Base-by-base conservation (phyloP, 1,284 basidiomycete species). In the Meripilus lineatus region DNA sequence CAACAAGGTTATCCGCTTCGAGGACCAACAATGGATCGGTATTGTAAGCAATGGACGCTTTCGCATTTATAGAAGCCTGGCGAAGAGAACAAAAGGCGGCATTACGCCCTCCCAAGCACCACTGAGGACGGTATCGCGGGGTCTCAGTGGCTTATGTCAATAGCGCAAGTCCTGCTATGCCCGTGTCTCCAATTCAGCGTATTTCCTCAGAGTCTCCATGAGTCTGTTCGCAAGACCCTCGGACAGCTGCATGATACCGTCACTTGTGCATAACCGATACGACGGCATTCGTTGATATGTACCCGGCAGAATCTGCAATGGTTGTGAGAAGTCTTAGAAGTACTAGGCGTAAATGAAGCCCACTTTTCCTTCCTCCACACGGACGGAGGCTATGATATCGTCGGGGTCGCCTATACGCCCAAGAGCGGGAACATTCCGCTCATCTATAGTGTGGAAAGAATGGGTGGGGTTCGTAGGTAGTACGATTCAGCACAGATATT, bases 251-350 rank as follows among this genome's bases (percentile, higher is more conserved):
- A 71, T 68, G 0, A 84, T 65, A 1, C 85, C 86, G 49, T 88
- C 83, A 3, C 71, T 58, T 0, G 87, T 89, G 59, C 81, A 85
- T 14, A 89, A 53, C 21, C 87, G 77, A 58, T 89, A 90, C 3
- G 85, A 72, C 0, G 87, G 85, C 87, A 89, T 89, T 2, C 81
- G 71, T 54, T 84, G 75, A 53, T 89, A 90, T 1, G 86, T 89
- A 11, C 83, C 77, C 0, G 79, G 56, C 7, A 76, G 57, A 23
- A 89, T 82, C 83, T 87, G 20, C 22, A 33, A 35, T 24, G 5
- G 37, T 28, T 17, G 26, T 18, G 18, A 28, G 13, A 25, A 4
- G 24, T 23, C 18, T 10, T 18, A 39, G 33, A 40, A 15, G 44
- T 1, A 14, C 13, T 28, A 36, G 7, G 24, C 30, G 23, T 23